phyloP scores from a whole-genome alignment of 805 yeast species.

The Candida incommunis region DNA sequence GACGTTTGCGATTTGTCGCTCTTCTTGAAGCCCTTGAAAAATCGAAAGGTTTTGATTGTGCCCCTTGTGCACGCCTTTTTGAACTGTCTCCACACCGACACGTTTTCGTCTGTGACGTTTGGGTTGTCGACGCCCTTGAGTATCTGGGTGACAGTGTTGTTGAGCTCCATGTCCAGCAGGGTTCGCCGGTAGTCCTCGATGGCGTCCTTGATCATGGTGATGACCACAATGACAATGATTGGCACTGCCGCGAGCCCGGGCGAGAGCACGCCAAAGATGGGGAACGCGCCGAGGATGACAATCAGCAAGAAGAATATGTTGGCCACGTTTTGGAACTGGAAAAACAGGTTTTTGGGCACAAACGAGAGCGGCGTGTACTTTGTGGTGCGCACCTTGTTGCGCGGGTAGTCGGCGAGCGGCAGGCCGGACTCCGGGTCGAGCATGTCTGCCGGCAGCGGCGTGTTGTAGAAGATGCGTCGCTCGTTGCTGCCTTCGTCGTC shows the following conservation, averaged over 20 bases:
- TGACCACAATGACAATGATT: slow-evolving; percentile 57
- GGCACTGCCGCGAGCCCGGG: slow-evolving; percentile 77
- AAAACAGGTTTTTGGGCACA: slow-evolving; percentile 67
- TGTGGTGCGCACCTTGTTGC: slow-evolving; percentile 92
- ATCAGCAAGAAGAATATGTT: slow-evolving; percentile 75
- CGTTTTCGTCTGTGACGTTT: slow-evolving; percentile 41
- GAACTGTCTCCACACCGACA: slow-evolving; percentile 55
- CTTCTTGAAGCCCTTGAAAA: background rate
- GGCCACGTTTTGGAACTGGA: slow-evolving; percentile 82
- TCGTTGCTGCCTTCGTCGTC: background rate
- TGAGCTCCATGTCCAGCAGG: slow-evolving; percentile 50
- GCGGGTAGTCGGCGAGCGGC: slow-evolving; percentile 48
- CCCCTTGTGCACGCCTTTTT: slow-evolving; percentile 39
- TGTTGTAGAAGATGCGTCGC: slow-evolving; percentile 36
- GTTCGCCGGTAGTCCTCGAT: slow-evolving; percentile 65
- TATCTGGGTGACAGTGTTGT: slow-evolving; percentile 53
- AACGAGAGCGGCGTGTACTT: slow-evolving; percentile 88
- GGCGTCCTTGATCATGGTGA: slow-evolving; percentile 69
- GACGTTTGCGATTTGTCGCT: slow-evolving; percentile 5
- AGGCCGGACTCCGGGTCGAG: slow-evolving; percentile 39
- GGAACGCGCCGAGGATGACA: slow-evolving; percentile 65
- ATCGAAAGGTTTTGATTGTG: background rate
- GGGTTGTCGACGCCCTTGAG: slow-evolving; percentile 42
- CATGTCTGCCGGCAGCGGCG: slow-evolving; percentile 33
- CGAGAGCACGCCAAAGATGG: slow-evolving; percentile 58